phyloP scores from a whole-genome alignment of 805 yeast genomes.

The Metschnikowia lunata region DNA sequence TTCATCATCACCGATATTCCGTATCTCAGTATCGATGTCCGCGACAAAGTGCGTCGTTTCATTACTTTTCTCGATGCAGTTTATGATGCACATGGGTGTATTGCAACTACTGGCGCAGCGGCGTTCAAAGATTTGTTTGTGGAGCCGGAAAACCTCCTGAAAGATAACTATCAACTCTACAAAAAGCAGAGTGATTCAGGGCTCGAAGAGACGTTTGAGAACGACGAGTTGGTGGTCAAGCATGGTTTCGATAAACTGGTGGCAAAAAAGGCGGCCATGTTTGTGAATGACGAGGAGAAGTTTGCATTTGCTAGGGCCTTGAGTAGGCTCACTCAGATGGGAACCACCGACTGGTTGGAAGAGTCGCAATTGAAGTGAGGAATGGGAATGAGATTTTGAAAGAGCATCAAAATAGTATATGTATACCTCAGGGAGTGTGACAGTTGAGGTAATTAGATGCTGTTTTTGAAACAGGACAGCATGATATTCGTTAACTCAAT shows the following conservation, averaged over 20 bases:
- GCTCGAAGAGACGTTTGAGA: constrained; percentile 39
- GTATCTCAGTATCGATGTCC: constrained; percentile 64
- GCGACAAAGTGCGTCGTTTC: constrained; percentile 86
- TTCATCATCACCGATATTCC: constrained; percentile 94
- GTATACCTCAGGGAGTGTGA: neutral
- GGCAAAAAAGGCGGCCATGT: constrained; percentile 69
- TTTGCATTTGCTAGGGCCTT: constrained; percentile 96
- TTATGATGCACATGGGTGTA: constrained; percentile 81
- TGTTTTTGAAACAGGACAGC: no score
- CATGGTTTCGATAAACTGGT: constrained; percentile 74
- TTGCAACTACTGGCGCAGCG: constrained; percentile 87
- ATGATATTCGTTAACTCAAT: no score
- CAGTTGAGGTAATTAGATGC: no score
- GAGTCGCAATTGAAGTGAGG: constrained; percentile 2
- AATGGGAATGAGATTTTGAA: no score
- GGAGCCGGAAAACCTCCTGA: constrained; percentile 62
- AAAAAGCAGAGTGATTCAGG: constrained; percentile 34
- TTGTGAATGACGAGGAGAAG: constrained; percentile 89
- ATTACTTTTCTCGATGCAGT: constrained; percentile 95
- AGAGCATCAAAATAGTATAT: neutral
- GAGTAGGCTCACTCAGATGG: constrained; percentile 88
- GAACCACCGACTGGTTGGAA: constrained; percentile 88
- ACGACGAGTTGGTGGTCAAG: constrained; percentile 62
- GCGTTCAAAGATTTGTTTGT: constrained; percentile 82
- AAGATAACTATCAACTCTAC: constrained; percentile 44